Base-by-base conservation (phyloP, 179 eudicot species). In the Carnegiea gigantea region DNA sequence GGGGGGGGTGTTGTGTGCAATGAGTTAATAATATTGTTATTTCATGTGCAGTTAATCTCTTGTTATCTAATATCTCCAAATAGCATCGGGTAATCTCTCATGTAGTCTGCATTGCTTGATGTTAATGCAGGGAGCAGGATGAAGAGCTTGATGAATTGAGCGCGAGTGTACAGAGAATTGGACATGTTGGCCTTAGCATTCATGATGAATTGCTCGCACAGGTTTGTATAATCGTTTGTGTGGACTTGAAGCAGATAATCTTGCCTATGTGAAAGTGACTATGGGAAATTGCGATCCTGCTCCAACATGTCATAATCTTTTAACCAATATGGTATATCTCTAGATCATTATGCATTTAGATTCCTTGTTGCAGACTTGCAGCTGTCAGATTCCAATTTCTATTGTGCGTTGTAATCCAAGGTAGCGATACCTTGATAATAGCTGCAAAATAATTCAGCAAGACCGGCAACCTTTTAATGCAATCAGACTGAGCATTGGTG, bases 131-230 rank as follows among this genome's bases (percentile, higher is more conserved):
- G 90, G 91, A 91, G 86, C 99, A 95, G 78, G 99, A 94, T 87
- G 95, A 95, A 60, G 99, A 95, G 79, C 89, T 95, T 54, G 99
- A 94, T 83, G 97, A 90, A 84, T 89, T 95, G 70, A 91, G 96
- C 87, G 96, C 88, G 54, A 95, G 97, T 83, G 97, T 93, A 75
- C 92, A 89, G 84, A 90, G 92, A 84, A 94, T 95, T 76, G 98
- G 98, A 89, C 87, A 87, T 80, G 93, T 94, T 81, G 98, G 98
- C 75, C 98, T 92, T 62, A 92, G 93, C 24, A 95, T 95, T 82
- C 99, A 94, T 80, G 98, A 94, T 79, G 98, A 95, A 84, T 91
- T 95, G 51, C 89, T 90, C 78, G 97, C 92, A 64, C 99, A 95
- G 92, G 99, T 90, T 76, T 46, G 82, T 84, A 38, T 36, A 73